These are phyloP conservation scores for Apiospora malaysiana DNA, from an alignment of 2,329 filamentous ascomycete genomes.

Conservation along the genomic window DNA sequence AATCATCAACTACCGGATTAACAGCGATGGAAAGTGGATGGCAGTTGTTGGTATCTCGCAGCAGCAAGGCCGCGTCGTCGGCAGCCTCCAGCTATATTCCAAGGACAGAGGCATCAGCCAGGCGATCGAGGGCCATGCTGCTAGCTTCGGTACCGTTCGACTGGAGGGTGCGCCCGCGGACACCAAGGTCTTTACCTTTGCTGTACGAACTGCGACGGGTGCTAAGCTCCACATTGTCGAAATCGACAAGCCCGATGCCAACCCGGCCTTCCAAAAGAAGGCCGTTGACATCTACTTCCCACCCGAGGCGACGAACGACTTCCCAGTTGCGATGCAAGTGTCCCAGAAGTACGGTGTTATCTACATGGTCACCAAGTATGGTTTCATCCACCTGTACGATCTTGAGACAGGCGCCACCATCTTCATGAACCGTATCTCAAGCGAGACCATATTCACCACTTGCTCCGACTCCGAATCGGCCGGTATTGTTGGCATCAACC, in stretches of 20 bases:
- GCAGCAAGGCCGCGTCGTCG: conserved; percentile 90
- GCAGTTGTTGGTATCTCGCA: conserved; percentile 95
- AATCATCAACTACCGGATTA: conserved; percentile 99
- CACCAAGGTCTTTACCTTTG: conserved; percentile 96
- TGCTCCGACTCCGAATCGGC: conserved; percentile 81
- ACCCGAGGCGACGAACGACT: conserved; percentile 92
- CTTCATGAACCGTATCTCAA: conserved; percentile 99
- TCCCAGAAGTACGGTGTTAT: conserved; percentile 96
- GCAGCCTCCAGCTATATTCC: conserved; percentile 96
- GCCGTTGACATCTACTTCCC: conserved; percentile 98
- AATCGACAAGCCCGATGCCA: conserved; percentile 89
- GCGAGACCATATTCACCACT: conserved; percentile 98
- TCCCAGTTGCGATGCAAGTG: conserved; percentile 97
- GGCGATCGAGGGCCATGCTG: conserved; percentile 95
- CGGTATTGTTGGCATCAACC: conserved; percentile 93
- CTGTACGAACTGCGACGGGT: conserved; percentile 85
- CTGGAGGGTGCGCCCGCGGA: conserved; percentile 88
- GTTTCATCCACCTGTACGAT: conserved; percentile 98
- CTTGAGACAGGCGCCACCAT: conserved; percentile 94
- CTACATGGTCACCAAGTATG: conserved; percentile 98
- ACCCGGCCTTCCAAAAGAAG: conserved; percentile 92
- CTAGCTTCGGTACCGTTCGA: conserved; percentile 87
- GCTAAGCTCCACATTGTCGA: conserved; percentile 98
- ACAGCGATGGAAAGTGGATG: conserved; percentile 97
- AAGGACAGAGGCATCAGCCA: conserved; percentile 96